phyloP scores from a whole-genome alignment of 345 rosid species.

The Eucalyptus pauciflora region DNA sequence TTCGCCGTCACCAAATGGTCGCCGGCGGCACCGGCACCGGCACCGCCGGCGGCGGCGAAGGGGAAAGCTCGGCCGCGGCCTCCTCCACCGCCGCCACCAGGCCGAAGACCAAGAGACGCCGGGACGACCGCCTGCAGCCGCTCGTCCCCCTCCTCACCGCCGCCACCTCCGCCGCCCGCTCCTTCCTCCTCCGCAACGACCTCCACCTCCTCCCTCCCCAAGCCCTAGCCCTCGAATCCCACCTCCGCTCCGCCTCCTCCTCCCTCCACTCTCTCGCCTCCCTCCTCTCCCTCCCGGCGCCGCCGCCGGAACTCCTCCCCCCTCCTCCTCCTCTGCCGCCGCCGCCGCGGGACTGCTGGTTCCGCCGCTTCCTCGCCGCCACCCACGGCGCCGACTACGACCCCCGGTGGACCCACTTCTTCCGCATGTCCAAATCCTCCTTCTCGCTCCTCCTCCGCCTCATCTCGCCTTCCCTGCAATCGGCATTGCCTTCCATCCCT shows the following conservation, averaged over 20 bases:
- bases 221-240: conserved; percentile 17
- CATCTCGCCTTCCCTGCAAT: conserved; percentile 24
- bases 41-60: background rate
- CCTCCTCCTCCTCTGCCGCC: background rate
- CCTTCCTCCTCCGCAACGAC: conserved; percentile 41
- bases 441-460: conserved; percentile 34
- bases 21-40: background rate
- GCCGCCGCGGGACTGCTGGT: conserved; percentile 11
- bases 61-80: background rate
- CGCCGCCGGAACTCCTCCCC: conserved; percentile 1
- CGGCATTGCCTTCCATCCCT: conserved; percentile 19
- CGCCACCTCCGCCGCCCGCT: conserved; percentile 25
- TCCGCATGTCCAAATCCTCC: conserved; percentile 44
- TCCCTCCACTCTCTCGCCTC: background rate
- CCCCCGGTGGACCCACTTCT: conserved; percentile 48
- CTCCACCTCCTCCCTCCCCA: conserved; percentile 34
- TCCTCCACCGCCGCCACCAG: background rate
- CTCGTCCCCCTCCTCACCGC: conserved; percentile 26
- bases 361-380: conserved; percentile 25
- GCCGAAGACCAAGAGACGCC: background rate
- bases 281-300: background rate
- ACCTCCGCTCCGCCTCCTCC: conserved; percentile 15
- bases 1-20: conserved; percentile 1
- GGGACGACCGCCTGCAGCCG: background rate
- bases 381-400: conserved; percentile 17